These are phyloP conservation scores for Dothideomycetes sp. DNA, from an alignment of 2,329 filamentous ascomycete genomes.

Conservation along the genomic window DNA sequence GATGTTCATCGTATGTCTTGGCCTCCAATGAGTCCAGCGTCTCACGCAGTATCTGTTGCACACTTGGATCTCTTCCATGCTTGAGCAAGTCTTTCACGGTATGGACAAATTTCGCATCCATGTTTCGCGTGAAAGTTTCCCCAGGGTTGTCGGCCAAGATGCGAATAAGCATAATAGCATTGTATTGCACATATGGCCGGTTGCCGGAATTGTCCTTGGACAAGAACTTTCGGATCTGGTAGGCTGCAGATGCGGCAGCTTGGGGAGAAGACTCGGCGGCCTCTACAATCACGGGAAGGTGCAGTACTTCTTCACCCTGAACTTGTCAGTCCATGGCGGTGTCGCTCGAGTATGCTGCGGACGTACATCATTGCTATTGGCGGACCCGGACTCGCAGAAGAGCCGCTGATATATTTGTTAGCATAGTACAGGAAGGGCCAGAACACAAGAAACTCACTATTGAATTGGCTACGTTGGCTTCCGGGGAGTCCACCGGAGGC, in stretches of 20 bases:
- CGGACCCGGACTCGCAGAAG: slow-evolving; percentile 68
- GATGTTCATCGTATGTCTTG: slow-evolving; percentile 62
- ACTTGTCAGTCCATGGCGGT: slow-evolving; percentile 4
- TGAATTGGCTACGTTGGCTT: slow-evolving; percentile 52
- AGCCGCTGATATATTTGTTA: slow-evolving; percentile 47
- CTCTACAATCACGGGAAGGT: slow-evolving; percentile 88
- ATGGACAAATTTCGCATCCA: slow-evolving; percentile 75
- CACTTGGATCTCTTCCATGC: slow-evolving; percentile 58
- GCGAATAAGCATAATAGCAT: slow-evolving; percentile 87
- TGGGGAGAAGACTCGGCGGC: slow-evolving; percentile 82
- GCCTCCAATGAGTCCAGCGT: slow-evolving; percentile 69
- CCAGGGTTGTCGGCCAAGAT: slow-evolving; percentile 91
- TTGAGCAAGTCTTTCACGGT: slow-evolving; percentile 66
- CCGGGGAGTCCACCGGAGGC: slow-evolving; percentile 46
- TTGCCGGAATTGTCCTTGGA: slow-evolving; percentile 48
- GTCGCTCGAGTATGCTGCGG: slow-evolving; percentile 5
- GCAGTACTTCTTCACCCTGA: slow-evolving; percentile 80
- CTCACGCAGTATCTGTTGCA: slow-evolving; percentile 78
- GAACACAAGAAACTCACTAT: slow-evolving; percentile 43
- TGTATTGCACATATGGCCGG: slow-evolving; percentile 75
- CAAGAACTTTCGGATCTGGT: slow-evolving; percentile 72
- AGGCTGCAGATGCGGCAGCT: slow-evolving; percentile 72
- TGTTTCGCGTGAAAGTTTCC: slow-evolving; percentile 75
- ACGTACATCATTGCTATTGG: slow-evolving; percentile 36
- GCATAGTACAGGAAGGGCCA: neutral